Percentiles rank a stretch among this genome's conserved stretches.
Conservation (phyloP, 2,329 filamentous ascomycete species). For the Nectriaceae sp. region DNA sequence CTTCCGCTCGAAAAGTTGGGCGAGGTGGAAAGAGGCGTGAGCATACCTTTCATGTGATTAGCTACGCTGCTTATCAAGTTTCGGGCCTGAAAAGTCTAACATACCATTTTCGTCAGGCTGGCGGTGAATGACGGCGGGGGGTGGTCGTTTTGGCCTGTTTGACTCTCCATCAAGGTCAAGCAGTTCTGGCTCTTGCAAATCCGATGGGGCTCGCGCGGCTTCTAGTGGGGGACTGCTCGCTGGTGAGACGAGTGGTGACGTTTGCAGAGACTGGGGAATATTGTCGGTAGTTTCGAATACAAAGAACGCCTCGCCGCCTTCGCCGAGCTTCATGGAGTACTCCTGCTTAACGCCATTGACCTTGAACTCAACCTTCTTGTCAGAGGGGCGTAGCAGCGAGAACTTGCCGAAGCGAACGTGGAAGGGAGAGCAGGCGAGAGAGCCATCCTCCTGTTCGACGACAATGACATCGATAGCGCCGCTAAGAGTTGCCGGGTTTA, state of each 20-base stretch:
- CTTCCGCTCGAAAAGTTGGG: constrained; percentile 50
- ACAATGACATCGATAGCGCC: constrained; percentile 99
- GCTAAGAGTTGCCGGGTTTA: constrained; percentile 95
- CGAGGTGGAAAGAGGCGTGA: constrained; percentile 56
- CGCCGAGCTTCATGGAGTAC: constrained; percentile 97
- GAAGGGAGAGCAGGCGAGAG: constrained; percentile 89
- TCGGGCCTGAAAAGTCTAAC: constrained; percentile 1
- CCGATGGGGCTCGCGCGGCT: constrained; percentile 34
- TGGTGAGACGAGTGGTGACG: constrained; percentile 89
- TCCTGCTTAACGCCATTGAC: constrained; percentile 92
- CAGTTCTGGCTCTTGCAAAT: constrained; percentile 68
- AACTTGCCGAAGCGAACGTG: constrained; percentile 99
- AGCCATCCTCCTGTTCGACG: constrained; percentile 92
- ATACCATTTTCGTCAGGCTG: constrained; percentile 33
- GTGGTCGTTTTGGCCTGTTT: constrained; percentile 43
- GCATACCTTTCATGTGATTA: constrained; percentile 35
- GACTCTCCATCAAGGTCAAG: constrained; percentile 62
- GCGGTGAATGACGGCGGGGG: constrained; percentile 42
- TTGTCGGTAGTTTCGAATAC: constrained; percentile 93
- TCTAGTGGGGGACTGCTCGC: constrained; percentile 76
- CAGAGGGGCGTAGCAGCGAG: constrained; percentile 87
- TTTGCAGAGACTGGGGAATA: constrained; percentile 92
- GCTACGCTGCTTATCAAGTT: not conserved
- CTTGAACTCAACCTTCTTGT: constrained; percentile 98
- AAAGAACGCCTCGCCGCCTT: constrained; percentile 97